Percentiles rank a stretch among this genome's conserved stretches.
These are phyloP conservation scores for Taphrina communis DNA, from an alignment of 1,139 yeast genomes.

Conservation along the genomic window DNA sequence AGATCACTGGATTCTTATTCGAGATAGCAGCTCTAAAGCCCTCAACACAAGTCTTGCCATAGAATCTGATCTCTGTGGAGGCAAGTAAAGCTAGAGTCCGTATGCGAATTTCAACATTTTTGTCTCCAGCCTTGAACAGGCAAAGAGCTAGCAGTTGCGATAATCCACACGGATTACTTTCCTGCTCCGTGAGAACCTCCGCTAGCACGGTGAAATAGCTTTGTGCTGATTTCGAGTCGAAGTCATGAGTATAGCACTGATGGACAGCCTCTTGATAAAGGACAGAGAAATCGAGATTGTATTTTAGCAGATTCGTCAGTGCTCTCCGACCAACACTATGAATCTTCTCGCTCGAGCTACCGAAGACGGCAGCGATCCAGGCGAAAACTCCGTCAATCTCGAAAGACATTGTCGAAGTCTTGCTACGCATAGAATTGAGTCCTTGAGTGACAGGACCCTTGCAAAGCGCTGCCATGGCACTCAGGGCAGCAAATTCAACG, in stretches of 20 bases:
- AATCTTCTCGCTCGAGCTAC: slow-evolving; percentile 64
- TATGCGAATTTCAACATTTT: slow-evolving; percentile 63
- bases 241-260: slow-evolving; percentile 69
- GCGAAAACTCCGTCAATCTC: slow-evolving; percentile 70
- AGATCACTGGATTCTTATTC: slow-evolving; percentile 72
- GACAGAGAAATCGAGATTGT: slow-evolving; percentile 64
- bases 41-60: slow-evolving; percentile 57
- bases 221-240: slow-evolving; percentile 61
- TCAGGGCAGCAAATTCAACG: slow-evolving; percentile 72
- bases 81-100: slow-evolving; percentile 67
- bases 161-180: slow-evolving; percentile 57
- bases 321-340: slow-evolving; percentile 75
- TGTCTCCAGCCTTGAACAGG: slow-evolving; percentile 72
- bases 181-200: slow-evolving; percentile 60
- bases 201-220: slow-evolving; percentile 75
- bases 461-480: slow-evolving; percentile 83
- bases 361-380: slow-evolving; percentile 78
- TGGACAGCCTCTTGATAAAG: slow-evolving; percentile 68
- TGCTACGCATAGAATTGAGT: slow-evolving; percentile 47
- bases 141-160: slow-evolving; percentile 61
- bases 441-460: slow-evolving; percentile 52
- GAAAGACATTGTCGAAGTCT: slow-evolving; percentile 63
- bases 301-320: slow-evolving; percentile 65
- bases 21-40: slow-evolving; percentile 66
- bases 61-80: slow-evolving; percentile 62